Evolutionary conservation across 2,329 filamentous ascomycete species (phyloP).

Genomic region (Pseudopyrenochaeta lycopersici): DNA sequence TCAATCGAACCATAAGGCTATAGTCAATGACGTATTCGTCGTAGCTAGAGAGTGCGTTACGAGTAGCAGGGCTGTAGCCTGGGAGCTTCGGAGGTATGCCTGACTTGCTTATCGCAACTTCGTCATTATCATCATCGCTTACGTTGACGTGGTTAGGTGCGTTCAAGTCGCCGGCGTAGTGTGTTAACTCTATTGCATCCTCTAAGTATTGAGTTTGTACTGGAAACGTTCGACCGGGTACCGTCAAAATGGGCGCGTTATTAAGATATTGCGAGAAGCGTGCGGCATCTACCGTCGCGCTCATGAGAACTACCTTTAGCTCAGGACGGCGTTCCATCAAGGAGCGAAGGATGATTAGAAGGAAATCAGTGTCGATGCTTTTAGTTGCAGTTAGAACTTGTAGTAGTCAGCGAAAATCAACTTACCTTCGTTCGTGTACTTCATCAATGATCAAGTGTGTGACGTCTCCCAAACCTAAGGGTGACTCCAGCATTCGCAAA

Average conservation of each 20-base stretch:
- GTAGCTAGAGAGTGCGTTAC: slow-evolving; percentile 76
- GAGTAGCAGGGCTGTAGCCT: slow-evolving; percentile 79
- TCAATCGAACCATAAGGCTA: slow-evolving; percentile 81
- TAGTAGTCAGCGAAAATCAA: no score
- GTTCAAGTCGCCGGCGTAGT: slow-evolving; percentile 62
- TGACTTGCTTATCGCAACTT: slow-evolving; percentile 57
- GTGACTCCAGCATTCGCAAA: slow-evolving; percentile 95
- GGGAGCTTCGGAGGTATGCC: slow-evolving; percentile 72
- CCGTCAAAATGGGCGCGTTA: slow-evolving; percentile 84
- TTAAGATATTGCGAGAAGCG: slow-evolving; percentile 89
- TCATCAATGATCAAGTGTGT: slow-evolving; percentile 97
- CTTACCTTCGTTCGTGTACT: slow-evolving; percentile 81
- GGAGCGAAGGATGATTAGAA: slow-evolving; percentile 89
- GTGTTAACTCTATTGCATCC: slow-evolving; percentile 88
- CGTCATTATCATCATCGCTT: slow-evolving; percentile 59
- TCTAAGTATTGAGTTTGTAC: slow-evolving; percentile 89
- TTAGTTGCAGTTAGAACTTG: no score
- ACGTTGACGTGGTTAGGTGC: slow-evolving; percentile 62
- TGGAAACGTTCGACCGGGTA: slow-evolving; percentile 93
- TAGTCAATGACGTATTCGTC: slow-evolving; percentile 95
- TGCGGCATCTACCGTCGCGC: slow-evolving; percentile 92
- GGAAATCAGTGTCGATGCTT: slow-evolving; percentile 93
- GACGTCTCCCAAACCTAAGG: slow-evolving; percentile 85
- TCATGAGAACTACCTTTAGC: slow-evolving; percentile 95
- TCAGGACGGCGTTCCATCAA: slow-evolving; percentile 79